Percentiles rank a stretch among this genome's conserved stretches.
These are phyloP conservation scores for Piper longum DNA, from an alignment of 164 flowering plant genomes.

Conservation along the genomic window DNA sequence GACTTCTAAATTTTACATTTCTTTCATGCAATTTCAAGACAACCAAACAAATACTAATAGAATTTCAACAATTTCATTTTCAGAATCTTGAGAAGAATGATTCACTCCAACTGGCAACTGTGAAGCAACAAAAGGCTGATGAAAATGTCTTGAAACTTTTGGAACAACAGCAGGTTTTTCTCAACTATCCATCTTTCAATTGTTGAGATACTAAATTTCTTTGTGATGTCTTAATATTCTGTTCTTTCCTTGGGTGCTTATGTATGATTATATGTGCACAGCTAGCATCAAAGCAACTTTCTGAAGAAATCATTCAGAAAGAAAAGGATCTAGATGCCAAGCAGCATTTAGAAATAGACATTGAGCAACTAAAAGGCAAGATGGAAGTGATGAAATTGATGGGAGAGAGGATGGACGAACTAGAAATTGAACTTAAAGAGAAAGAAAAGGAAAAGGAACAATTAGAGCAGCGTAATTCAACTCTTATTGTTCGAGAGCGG, in stretches of 20 bases:
- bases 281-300: slow-evolving; percentile 50
- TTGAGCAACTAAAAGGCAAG: slow-evolving; percentile 51
- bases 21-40: too few species aligned
- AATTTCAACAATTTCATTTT: too few species aligned
- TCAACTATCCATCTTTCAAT: neutral
- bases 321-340: slow-evolving; percentile 54
- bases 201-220: too few species aligned
- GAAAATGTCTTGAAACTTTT: neutral
- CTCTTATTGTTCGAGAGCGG: slow-evolving; percentile 45
- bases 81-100: neutral
- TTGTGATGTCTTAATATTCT: too few species aligned
- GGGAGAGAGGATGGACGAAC: slow-evolving; percentile 33
- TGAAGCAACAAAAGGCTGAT: slow-evolving; percentile 1
- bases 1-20: too few species aligned
- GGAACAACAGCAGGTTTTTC: neutral
- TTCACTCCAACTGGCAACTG: neutral
- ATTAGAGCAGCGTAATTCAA: slow-evolving; percentile 26
- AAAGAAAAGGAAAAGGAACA: slow-evolving; percentile 40
- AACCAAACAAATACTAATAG: too few species aligned
- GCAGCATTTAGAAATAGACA: slow-evolving; percentile 66
- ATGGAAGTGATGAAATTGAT: slow-evolving; percentile 49
- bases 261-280: slow-evolving; percentile 11
- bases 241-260: too few species aligned
- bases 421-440: slow-evolving; percentile 27
- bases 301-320: slow-evolving; percentile 30